These are phyloP conservation scores for Turritis glabra DNA, from an alignment of 345 rosid genomes.

Conservation along the genomic window DNA sequence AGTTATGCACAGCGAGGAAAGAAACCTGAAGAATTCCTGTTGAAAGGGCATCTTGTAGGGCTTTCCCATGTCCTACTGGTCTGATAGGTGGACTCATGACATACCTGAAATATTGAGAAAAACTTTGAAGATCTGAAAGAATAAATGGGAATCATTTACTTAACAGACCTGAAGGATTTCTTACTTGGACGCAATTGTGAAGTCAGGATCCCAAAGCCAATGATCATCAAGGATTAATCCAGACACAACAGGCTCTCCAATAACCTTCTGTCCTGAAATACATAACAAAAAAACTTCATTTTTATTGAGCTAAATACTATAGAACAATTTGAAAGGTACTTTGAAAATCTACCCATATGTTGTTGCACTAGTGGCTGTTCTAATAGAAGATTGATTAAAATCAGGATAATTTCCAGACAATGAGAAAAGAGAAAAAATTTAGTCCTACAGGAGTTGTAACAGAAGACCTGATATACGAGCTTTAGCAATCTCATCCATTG, in stretches of 20 bases:
- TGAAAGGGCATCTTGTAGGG: constrained; percentile 91
- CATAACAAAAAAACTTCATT: background rate
- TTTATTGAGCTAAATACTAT: background rate
- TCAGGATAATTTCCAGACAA: background rate
- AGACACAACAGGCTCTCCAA: constrained; percentile 95
- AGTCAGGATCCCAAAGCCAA: constrained; percentile 86
- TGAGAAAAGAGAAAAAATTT: background rate
- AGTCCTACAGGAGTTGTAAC: background rate
- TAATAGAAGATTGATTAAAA: background rate
- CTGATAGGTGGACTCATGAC: constrained; percentile 99
- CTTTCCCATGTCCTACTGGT: constrained; percentile 79
- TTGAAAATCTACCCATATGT: background rate
- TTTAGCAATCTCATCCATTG: constrained; percentile 95
- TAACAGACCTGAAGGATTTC: constrained; percentile 5
- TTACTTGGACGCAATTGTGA: constrained; percentile 84
- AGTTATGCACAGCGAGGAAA: constrained; percentile 1
- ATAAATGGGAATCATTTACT: background rate
- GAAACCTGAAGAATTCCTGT: constrained; percentile 88
- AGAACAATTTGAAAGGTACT: background rate
- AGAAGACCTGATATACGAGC: constrained; percentile 83
- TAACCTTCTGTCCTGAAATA: constrained; percentile 83
- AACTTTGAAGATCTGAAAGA: constrained; percentile 1
- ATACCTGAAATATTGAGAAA: constrained; percentile 56
- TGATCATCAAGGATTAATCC: constrained; percentile 90
- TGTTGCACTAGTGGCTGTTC: background rate